A percentile compares a stretch with the other conserved stretches of the same genome.
Conservation (phyloP, 2,329 filamentous ascomycete genomes). For the Boeremia exigua region DNA sequence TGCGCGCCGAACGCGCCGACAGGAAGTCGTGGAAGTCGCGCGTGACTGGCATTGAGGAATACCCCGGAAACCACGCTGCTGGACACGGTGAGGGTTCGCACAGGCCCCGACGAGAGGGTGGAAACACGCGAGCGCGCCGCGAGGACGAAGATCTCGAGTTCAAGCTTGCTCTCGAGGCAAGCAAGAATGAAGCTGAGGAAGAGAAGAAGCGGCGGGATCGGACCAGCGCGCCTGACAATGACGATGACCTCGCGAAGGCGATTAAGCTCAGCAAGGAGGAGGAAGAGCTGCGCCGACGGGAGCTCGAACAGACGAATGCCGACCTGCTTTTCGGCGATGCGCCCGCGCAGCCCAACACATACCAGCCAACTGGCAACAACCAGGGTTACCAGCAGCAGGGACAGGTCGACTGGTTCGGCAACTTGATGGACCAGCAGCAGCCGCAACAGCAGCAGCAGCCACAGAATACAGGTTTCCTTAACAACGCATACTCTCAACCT, state of each 20-base stretch:
- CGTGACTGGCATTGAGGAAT: slow-evolving; percentile 91
- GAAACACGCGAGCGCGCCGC: slow-evolving; percentile 50
- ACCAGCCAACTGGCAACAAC: slow-evolving; percentile 88
- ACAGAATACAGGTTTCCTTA: slow-evolving; percentile 71
- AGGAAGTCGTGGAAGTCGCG: slow-evolving; percentile 96
- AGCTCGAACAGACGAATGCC: slow-evolving; percentile 86
- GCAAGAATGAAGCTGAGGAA: slow-evolving; percentile 93
- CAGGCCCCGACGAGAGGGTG: slow-evolving; percentile 48
- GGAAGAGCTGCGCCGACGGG: slow-evolving; percentile 83
- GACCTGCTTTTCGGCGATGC: slow-evolving; percentile 87
- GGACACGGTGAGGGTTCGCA: slow-evolving; percentile 44
- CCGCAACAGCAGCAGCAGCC: slow-evolving; percentile 55
- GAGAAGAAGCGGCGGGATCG: slow-evolving; percentile 74
- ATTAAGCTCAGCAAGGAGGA: slow-evolving; percentile 95
- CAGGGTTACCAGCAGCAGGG: slow-evolving; percentile 97
- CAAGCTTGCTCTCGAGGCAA: slow-evolving; percentile 88
- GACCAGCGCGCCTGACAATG: slow-evolving; percentile 55
- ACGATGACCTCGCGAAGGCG: slow-evolving; percentile 92
- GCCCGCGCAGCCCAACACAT: slow-evolving; percentile 67
- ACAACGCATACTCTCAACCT: slow-evolving; percentile 75
- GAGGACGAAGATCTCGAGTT: slow-evolving; percentile 88
- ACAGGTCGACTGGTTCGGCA: slow-evolving; percentile 96
- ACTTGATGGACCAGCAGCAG: slow-evolving; percentile 77
- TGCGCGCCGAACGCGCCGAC: slow-evolving; percentile 88
- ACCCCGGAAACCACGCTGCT: slow-evolving; percentile 53